Conservation (phyloP, 2,329 filamentous ascomycete species). For the Colletotrichum shisoi region DNA sequence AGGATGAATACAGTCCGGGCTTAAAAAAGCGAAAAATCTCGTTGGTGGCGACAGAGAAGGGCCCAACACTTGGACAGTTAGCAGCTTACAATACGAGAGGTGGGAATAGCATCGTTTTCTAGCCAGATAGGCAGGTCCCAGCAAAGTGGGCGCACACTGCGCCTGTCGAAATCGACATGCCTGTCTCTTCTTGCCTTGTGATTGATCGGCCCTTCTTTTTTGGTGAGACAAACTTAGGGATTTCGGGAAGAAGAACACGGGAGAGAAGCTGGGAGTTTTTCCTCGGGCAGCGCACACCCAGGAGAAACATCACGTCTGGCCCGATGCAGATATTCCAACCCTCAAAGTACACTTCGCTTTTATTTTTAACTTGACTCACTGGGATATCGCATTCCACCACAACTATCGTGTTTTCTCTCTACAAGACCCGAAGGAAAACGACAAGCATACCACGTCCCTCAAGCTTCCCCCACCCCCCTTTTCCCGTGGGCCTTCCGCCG, state of each 20-base stretch:
- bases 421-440: not conserved
- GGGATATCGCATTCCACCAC: slow-evolving; percentile 1
- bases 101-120: not conserved
- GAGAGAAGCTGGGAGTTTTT: not conserved
- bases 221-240: not conserved
- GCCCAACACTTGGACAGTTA: not conserved
- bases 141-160: not conserved
- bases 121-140: not conserved
- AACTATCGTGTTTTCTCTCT: not conserved
- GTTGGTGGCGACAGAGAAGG: not conserved
- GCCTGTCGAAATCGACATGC: not conserved
- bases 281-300: not conserved
- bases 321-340: not conserved
- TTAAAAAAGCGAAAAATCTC: not conserved
- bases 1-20: not conserved
- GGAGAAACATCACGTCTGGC: not conserved
- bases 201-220: not conserved
- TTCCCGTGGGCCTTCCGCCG: too few species aligned
- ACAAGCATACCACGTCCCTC: not conserved
- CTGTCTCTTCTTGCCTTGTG: not conserved
- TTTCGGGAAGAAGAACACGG: too few species aligned
- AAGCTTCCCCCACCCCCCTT: not conserved
- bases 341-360: not conserved
- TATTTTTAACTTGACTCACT: not conserved
- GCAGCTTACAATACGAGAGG: not conserved